phyloP scores from a whole-genome alignment of 2,329 filamentous ascomycete genomes.

The Salinomyces thailandicus region DNA sequence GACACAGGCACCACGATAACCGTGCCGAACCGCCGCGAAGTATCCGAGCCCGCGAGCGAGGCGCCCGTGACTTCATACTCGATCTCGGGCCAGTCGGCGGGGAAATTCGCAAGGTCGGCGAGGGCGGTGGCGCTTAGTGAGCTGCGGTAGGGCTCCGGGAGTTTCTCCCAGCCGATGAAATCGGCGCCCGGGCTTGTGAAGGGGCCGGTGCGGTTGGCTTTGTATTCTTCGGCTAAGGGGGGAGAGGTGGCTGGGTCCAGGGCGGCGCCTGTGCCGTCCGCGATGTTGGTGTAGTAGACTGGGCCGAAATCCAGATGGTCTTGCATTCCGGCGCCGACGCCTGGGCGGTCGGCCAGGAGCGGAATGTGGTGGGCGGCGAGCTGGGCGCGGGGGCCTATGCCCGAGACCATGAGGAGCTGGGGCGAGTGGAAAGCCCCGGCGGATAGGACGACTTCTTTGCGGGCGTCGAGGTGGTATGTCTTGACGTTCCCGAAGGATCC shows the following conservation, averaged over 20 bases:
- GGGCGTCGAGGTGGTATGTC: slow-evolving; percentile 18
- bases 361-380: slow-evolving; percentile 24
- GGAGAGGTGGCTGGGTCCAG: neutral
- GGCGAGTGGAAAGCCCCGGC: slow-evolving; percentile 35
- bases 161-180: slow-evolving; percentile 12
- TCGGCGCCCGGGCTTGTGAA: slow-evolving; percentile 13
- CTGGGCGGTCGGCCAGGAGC: slow-evolving; percentile 15
- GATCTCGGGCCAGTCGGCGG: slow-evolving; percentile 6
- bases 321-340: slow-evolving; percentile 22
- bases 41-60: no score
- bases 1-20: slow-evolving; percentile 45
- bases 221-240: slow-evolving; percentile 9
- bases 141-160: slow-evolving; percentile 10
- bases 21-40: slow-evolving; percentile 43
- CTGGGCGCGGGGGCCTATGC: slow-evolving; percentile 20
- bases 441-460: slow-evolving; percentile 35
- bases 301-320: slow-evolving; percentile 5
- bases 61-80: slow-evolving; percentile 1
- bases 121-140: slow-evolving; percentile 2
- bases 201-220: slow-evolving; percentile 11
- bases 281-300: neutral
- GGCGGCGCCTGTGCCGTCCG: neutral
- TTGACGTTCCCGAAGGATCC: slow-evolving; percentile 3
- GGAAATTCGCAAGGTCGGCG: slow-evolving; percentile 2
- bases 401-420: slow-evolving; percentile 27